phyloP scores from a whole-genome alignment of 805 yeast genomes.

The Sugiyamaella qingdaonensis region DNA sequence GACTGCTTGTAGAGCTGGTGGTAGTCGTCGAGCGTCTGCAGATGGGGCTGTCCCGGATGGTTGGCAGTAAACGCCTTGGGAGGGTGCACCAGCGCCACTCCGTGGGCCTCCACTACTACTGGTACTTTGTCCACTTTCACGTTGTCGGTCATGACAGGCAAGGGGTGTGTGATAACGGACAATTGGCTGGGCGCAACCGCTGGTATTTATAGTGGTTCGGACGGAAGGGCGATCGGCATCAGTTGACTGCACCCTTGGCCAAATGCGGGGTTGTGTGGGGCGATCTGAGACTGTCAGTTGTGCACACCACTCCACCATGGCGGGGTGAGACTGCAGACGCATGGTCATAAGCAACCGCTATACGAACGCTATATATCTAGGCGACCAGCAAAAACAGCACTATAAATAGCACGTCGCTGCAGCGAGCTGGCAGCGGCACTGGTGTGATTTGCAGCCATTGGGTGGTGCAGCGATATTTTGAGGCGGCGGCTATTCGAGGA shows the following conservation, averaged over 20 bases:
- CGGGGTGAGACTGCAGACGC: too few species aligned
- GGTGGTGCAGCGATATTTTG: too few species aligned
- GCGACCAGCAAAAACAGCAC: too few species aligned
- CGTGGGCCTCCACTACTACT: constrained; percentile 24
- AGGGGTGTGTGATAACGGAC: not conserved
- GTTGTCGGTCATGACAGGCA: not conserved
- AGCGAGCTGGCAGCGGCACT: too few species aligned
- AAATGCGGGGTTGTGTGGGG: not conserved
- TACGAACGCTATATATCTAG: too few species aligned
- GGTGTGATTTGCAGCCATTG: too few species aligned
- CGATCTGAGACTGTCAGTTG: too few species aligned
- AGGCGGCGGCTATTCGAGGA: too few species aligned
- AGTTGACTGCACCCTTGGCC: constrained; percentile 2
- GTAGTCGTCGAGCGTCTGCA: constrained; percentile 64
- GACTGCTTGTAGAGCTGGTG: constrained; percentile 65
- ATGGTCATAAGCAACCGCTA: too few species aligned
- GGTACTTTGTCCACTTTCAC: not conserved
- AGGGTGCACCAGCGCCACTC: constrained; percentile 20
- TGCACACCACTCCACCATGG: too few species aligned
- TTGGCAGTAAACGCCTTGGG: constrained; percentile 24
- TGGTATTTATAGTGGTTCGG: constrained; percentile 3
- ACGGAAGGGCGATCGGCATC: constrained; percentile 5
- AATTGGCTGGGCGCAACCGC: not conserved
- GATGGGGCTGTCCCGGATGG: constrained; percentile 42
- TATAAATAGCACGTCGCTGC: too few species aligned